phyloP scores from a whole-genome alignment of 1,139 yeast species.

The Debaryomyces nepalensis region DNA sequence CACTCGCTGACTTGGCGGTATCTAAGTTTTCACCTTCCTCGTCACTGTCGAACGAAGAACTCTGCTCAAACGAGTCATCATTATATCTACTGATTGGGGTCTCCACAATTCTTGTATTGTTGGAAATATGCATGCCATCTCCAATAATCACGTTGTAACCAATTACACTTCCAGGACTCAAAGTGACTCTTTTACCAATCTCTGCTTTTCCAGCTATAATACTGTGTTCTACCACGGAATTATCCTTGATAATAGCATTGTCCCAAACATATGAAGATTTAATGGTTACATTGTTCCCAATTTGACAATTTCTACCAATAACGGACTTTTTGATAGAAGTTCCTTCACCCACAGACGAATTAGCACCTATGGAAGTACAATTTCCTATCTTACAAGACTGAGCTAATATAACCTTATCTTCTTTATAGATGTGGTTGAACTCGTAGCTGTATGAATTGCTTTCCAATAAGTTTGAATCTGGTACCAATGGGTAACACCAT shows the following conservation, averaged over 20 bases:
- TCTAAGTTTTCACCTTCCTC: constrained; percentile 24
- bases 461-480: constrained; percentile 77
- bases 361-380: constrained; percentile 77
- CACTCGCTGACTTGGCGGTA: constrained; percentile 13
- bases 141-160: constrained; percentile 77
- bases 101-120: constrained; percentile 56
- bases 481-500: constrained; percentile 91
- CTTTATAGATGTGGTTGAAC: constrained; percentile 85
- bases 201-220: constrained; percentile 70
- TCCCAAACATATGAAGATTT: constrained; percentile 88
- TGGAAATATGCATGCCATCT: constrained; percentile 48
- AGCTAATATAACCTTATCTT: constrained; percentile 79
- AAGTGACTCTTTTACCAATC: constrained; percentile 53
- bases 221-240: constrained; percentile 58
- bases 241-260: constrained; percentile 71
- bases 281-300: constrained; percentile 77
- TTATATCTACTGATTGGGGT: constrained; percentile 47
- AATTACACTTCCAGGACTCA: constrained; percentile 76
- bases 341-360: constrained; percentile 67
- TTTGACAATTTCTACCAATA: constrained; percentile 82
- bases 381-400: constrained; percentile 86
- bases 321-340: constrained; percentile 65
- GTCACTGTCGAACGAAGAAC: constrained; percentile 31
- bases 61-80: constrained; percentile 26
- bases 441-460: constrained; percentile 79